Conservation (phyloP, 2,329 filamentous ascomycete genomes). For the Alternaria sp. region DNA sequence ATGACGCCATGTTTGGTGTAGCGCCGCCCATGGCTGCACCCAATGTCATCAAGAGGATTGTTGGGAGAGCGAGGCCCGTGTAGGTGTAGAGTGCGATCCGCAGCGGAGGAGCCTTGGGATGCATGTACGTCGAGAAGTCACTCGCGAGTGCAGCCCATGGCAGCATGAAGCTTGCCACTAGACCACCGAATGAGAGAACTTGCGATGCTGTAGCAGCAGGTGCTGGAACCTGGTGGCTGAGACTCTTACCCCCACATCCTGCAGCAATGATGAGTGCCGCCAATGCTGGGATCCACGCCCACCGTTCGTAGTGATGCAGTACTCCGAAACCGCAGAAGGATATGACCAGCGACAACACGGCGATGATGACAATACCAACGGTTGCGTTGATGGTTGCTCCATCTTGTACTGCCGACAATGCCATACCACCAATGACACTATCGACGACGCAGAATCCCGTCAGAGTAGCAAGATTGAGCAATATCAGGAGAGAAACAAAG, state of each 20-base stretch:
- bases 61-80: constrained; percentile 64
- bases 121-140: constrained; percentile 69
- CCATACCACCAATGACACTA: constrained; percentile 67
- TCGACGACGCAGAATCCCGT: constrained; percentile 71
- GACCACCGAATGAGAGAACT: constrained; percentile 66
- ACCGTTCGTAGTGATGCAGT: constrained; percentile 67
- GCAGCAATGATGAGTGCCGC: constrained; percentile 64
- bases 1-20: constrained; percentile 62
- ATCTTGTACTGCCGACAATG: constrained; percentile 45
- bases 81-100: constrained; percentile 67
- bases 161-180: constrained; percentile 70
- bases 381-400: constrained; percentile 58
- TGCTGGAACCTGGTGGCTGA: constrained; percentile 59
- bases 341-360: constrained; percentile 65
- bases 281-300: constrained; percentile 65
- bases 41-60: constrained; percentile 68
- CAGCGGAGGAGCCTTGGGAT: constrained; percentile 62
- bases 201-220: constrained; percentile 56
- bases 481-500: constrained; percentile 66
- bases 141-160: constrained; percentile 68
- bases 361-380: constrained; percentile 69
- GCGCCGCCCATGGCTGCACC: constrained; percentile 72
- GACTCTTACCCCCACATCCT: constrained; percentile 62
- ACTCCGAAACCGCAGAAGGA: constrained; percentile 68
- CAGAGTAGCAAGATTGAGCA: constrained; percentile 70